Percentiles rank a stretch among this genome's conserved stretches.
Conservation (phyloP, 768 basidiomycete species). For the Russula earlei region DNA sequence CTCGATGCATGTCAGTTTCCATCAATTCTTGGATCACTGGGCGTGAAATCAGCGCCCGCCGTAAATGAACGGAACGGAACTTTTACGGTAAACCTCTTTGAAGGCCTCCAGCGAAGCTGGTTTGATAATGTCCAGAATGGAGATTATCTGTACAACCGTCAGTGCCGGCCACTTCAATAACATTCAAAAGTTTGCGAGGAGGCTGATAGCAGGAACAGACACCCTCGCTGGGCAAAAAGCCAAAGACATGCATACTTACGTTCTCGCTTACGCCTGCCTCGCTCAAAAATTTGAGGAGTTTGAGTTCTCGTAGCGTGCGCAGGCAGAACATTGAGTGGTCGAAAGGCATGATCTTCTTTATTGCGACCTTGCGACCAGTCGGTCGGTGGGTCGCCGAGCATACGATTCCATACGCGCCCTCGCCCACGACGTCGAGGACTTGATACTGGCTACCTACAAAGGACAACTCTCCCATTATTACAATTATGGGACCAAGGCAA, state of each 20-base stretch:
- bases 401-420: conserved; percentile 93
- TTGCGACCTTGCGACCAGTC: conserved; percentile 80
- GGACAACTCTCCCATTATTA: not conserved
- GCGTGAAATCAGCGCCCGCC: conserved; percentile 4
- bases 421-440: conserved; percentile 79
- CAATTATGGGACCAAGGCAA: not conserved
- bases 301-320: conserved; percentile 48
- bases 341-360: conserved; percentile 93
- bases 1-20: conserved; percentile 96
- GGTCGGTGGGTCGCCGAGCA: conserved; percentile 75
- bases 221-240: not conserved
- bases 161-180: not conserved
- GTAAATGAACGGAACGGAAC: not conserved
- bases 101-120: conserved; percentile 73
- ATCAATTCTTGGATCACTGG: conserved; percentile 85
- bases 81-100: conserved; percentile 75
- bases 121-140: conserved; percentile 82
- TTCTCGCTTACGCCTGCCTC: conserved; percentile 88
- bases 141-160: conserved; percentile 57
- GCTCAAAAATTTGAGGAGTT: conserved; percentile 66
- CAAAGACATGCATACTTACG: conserved; percentile 30
- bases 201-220: not conserved
- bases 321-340: conserved; percentile 92
- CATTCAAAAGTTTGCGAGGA: not conserved
- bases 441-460: conserved; percentile 42